Conservation (phyloP, 164 flowering plant genomes). For the Platanus orientalis region DNA sequence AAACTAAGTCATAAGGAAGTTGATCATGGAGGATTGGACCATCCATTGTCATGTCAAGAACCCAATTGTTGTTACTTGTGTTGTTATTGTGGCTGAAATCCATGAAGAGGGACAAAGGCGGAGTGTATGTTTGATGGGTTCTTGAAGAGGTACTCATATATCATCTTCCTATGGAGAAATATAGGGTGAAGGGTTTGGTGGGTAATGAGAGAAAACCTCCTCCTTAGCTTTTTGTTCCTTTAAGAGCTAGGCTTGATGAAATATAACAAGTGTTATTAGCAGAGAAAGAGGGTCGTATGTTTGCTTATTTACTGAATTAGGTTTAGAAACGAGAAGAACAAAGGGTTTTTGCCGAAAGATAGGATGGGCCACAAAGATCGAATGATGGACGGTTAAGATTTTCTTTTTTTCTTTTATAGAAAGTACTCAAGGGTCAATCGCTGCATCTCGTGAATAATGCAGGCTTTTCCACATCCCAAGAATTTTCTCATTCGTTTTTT, state of each 20-base stretch:
- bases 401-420: constrained; percentile 1
- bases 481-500: constrained; percentile 4
- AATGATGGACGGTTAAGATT: constrained; percentile 14
- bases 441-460: constrained; percentile 18
- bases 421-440: constrained; percentile 14
- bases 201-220: background rate
- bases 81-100: constrained; percentile 25
- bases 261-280: constrained; percentile 1
- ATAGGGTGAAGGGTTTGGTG: constrained; percentile 9
- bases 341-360: background rate
- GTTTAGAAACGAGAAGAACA: background rate
- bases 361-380: constrained; percentile 6
- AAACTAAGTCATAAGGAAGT: constrained; percentile 18
- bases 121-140: constrained; percentile 1
- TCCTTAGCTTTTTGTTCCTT: background rate
- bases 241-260: constrained; percentile 1
- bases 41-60: constrained; percentile 28
- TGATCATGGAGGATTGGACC: constrained; percentile 26
- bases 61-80: constrained; percentile 25
- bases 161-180: constrained; percentile 4
- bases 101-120: constrained; percentile 17
- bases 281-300: background rate
- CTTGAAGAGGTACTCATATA: constrained; percentile 2
- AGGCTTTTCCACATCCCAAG: constrained; percentile 11
- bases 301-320: constrained; percentile 10